Evolutionary conservation across 441 rosid species (phyloP), one percentile per base, ranked within the genome.

Genomic region (Pelargonium hybrid): DNA sequence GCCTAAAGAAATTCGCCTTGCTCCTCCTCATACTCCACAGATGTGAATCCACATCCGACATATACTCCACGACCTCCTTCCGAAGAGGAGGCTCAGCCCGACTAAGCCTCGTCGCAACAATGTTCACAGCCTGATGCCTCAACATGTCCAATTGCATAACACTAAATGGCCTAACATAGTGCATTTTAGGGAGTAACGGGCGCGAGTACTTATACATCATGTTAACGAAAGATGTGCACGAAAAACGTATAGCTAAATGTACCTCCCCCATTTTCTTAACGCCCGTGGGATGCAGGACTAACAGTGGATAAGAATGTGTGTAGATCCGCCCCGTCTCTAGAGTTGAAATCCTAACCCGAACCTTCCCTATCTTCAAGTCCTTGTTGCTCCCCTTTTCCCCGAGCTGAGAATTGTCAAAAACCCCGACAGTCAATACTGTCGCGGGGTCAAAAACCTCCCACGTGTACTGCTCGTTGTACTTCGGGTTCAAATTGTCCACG

Each of bases 381-480:
- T 82, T 78, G 68, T 68, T 1, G 59, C 59, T 41, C 8, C 83
- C 79, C 39, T 91, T 93, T 65, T 93, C 97, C 4, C 86, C 88
- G 0, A 93, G 84, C 71, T 91, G 97, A 70, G 89, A 83, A 69
- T 89, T 93, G 84, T 91, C 96, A 45, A 93, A 93, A 5, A 89
- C 96, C 48, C 97, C 98, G 29, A 89, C 84, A 0, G 97, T 93
- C 31, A 93, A 80, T 77, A 93, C 97, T 0, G 98, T 93, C 0
- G 97, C 94, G 10, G 93, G 88, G 79, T 93, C 97, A n/a, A 89
- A 93, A 37, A 91, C 98, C 73, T 91, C 96, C 98, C 97, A 93
- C 2, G 90, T 88, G 79, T 93, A 89, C 66, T 91, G 98, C 72
- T 93, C 97, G 57, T 93, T 93, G 75, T 87, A 93, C 73, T 86